phyloP scores from a whole-genome alignment of 352 stramenopile species.

The Globisporangium perplexum region DNA sequence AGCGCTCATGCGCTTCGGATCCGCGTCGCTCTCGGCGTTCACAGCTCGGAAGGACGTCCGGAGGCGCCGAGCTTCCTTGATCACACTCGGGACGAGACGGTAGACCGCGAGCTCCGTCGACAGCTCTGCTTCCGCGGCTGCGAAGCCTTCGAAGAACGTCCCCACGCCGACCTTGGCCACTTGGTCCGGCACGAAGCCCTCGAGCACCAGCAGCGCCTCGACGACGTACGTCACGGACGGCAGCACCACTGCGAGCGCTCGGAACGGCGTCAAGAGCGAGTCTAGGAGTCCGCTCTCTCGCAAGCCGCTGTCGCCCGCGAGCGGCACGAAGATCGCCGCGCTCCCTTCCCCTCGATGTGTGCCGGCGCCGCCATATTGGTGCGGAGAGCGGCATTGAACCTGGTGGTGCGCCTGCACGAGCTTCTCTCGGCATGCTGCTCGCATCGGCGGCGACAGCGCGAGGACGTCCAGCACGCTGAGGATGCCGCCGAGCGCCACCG shows the following conservation, averaged over 20 bases:
- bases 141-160: slow-evolving; percentile 21
- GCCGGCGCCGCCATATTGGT: background rate
- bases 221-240: slow-evolving; percentile 19
- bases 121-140: slow-evolving; percentile 3
- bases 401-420: slow-evolving; percentile 6
- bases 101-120: background rate
- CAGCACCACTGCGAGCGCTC: slow-evolving; percentile 19
- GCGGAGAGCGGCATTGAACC: background rate
- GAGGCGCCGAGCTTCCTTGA: slow-evolving; percentile 5
- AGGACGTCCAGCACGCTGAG: slow-evolving; percentile 3
- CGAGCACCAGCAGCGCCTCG: slow-evolving; percentile 20
- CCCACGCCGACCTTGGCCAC: slow-evolving; percentile 10
- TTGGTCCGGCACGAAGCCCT: slow-evolving; percentile 23
- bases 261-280: slow-evolving; percentile 26
- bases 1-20: background rate
- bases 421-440: slow-evolving; percentile 2
- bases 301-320: slow-evolving; percentile 8
- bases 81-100: background rate
- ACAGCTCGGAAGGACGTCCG: slow-evolving; percentile 5
- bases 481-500: slow-evolving; percentile 3
- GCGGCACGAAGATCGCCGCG: slow-evolving; percentile 22
- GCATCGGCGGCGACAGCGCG: background rate
- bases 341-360: background rate
- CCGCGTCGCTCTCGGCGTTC: background rate
- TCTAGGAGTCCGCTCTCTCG: slow-evolving; percentile 14